These are phyloP conservation scores for Stenocarpella maydis DNA, from an alignment of 2,329 filamentous ascomycete genomes.

Conservation along the genomic window DNA sequence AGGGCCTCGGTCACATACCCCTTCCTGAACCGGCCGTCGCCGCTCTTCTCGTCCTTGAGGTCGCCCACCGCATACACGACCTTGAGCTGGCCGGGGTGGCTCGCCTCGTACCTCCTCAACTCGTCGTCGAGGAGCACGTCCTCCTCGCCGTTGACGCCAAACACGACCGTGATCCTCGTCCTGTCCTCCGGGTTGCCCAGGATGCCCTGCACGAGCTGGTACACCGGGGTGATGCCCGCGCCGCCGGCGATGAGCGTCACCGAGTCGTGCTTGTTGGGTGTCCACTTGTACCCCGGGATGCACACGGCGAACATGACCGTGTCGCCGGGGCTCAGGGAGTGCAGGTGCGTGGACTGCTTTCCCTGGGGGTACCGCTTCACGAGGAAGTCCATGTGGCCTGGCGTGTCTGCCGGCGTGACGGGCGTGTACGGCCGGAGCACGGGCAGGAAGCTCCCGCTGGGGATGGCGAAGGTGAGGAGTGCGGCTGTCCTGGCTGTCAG, in stretches of 20 bases:
- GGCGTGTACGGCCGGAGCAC: slow-evolving; percentile 74
- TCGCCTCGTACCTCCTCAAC: slow-evolving; percentile 58
- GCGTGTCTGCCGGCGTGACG: slow-evolving; percentile 59
- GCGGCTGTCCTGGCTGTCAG: slow-evolving; percentile 51
- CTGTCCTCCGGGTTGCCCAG: slow-evolving; percentile 67
- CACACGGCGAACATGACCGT: slow-evolving; percentile 64
- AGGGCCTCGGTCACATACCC: slow-evolving; percentile 67
- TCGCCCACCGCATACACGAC: slow-evolving; percentile 56
- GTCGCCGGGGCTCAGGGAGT: slow-evolving; percentile 70
- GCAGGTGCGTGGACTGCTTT: slow-evolving; percentile 70
- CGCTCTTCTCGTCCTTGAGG: slow-evolving; percentile 9
- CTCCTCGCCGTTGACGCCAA: slow-evolving; percentile 70
- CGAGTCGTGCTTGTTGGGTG: slow-evolving; percentile 55
- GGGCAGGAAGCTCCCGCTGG: slow-evolving; percentile 64
- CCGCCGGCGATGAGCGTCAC: slow-evolving; percentile 76
- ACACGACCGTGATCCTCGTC: slow-evolving; percentile 71
- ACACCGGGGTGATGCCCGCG: slow-evolving; percentile 76
- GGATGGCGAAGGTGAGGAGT: slow-evolving; percentile 67
- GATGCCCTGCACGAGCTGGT: slow-evolving; percentile 69
- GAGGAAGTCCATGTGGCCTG: slow-evolving; percentile 68
- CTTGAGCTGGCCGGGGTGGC: slow-evolving; percentile 63
- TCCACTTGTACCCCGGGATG: slow-evolving; percentile 64
- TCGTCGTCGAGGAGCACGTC: slow-evolving; percentile 68
- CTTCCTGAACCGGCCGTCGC: slow-evolving; percentile 42
- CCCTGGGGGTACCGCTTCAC: slow-evolving; percentile 75